Base-by-base conservation (phyloP, 2,329 filamentous ascomycete genomes). In the Penicillium hesseltinei region DNA sequence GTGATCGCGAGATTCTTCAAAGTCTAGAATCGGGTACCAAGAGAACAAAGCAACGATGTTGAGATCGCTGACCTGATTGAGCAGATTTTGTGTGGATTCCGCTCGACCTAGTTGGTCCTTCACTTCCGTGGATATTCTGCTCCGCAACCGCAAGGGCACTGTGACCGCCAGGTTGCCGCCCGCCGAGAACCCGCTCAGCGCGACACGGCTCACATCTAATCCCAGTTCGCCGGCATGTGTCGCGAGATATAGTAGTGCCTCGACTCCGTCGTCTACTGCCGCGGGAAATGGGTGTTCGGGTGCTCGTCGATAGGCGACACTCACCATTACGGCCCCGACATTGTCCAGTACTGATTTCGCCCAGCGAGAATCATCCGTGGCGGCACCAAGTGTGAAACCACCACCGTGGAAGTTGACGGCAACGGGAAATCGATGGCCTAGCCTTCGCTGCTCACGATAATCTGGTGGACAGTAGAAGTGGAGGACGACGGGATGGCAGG, bases 401-500 rank as follows among this genome's bases (percentile, higher is more conserved):
- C 85, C 85, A 17, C 85, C 84, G 61, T 88, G 85, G 63, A 87
- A 86, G 66, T 87, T 87, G 63, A 87, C 80, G 2, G 86, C 78
- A 4, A 84, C 81, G 0, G 84, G 84, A 55, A 81, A 85, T 29
- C 73, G 75, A 65, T 77, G 75, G 53, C 72, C 74, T 59, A 76
- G 67, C 67, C 66, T 67, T 21, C 65, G 66, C 33, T 65, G 65
- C 15, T 63, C 53, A 27, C 66, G 56, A 55, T 79, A 78, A 40
- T 69, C 64, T 13, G 71, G 62, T 17, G 86, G 86, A 2, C 83
- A 80, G 73, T 88, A 88, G 71, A 88, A 88, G 57, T 82, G 78
- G 2, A 88, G 77, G 23, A 75, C 72, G 56, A 87, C 81, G 74
- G 77, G 19, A 76, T 80, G 53, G 81, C 72, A 69, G 75, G 80